phyloP scores from a whole-genome alignment of 768 basidiomycete species.

The Amanita pseudoporphyria region DNA sequence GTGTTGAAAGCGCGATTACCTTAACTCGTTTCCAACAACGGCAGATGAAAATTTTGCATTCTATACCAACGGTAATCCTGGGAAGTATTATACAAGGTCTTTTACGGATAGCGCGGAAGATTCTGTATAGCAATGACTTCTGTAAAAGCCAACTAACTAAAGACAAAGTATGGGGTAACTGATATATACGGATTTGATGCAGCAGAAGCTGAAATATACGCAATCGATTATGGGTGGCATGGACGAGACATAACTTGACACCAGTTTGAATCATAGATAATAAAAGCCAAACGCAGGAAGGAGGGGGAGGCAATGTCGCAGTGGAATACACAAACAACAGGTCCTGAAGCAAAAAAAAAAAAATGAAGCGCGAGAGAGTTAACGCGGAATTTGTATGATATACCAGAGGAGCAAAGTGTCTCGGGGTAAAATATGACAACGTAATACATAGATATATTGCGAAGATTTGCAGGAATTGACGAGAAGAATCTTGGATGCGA shows the following conservation, averaged over 20 bases:
- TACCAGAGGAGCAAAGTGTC: constrained; percentile 7
- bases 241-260: constrained; percentile 9
- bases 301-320: constrained; percentile 12
- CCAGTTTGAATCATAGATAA: constrained; percentile 12
- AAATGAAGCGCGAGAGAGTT: too few species aligned
- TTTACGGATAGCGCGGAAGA: neutral
- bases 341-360: constrained; percentile 15
- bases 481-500: constrained; percentile 12
- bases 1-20: neutral
- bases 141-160: constrained; percentile 4
- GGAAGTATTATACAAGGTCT: constrained; percentile 1
- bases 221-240: constrained; percentile 11
- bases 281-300: constrained; percentile 10
- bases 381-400: constrained; percentile 10
- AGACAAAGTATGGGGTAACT: constrained; percentile 7
- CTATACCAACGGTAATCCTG: neutral
- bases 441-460: constrained; percentile 23
- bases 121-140: constrained; percentile 3
- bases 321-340: constrained; percentile 17
- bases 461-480: constrained; percentile 5
- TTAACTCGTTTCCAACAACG: neutral
- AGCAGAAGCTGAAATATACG: constrained; percentile 17
- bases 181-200: constrained; percentile 8
- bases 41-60: neutral
- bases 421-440: constrained; percentile 8